These are phyloP conservation scores for Suzukiozyma palmioleophila DNA, from an alignment of 1,139 yeast species.

Conservation along the genomic window DNA sequence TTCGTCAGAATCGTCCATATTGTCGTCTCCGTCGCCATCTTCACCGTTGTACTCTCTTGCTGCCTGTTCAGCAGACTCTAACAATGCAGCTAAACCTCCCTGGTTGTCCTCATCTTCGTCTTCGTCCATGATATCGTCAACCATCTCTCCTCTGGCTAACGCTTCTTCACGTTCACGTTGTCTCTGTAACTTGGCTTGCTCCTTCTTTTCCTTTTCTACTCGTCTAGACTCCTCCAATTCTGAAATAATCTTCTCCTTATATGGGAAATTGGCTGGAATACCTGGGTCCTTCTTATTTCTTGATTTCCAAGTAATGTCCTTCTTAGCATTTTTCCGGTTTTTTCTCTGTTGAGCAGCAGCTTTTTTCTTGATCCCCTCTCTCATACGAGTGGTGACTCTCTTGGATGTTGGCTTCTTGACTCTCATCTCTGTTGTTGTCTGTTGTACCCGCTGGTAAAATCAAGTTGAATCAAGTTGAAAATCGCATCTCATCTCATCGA, in stretches of 20 bases:
- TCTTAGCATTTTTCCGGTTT: constrained; percentile 75
- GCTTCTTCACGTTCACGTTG: constrained; percentile 48
- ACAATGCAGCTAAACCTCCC: constrained; percentile 75
- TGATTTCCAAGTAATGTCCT: constrained; percentile 91
- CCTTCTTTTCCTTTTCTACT: constrained; percentile 58
- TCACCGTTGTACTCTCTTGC: constrained; percentile 71
- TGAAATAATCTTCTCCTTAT: constrained; percentile 74
- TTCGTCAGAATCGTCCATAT: constrained; percentile 40
- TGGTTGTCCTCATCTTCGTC: constrained; percentile 44
- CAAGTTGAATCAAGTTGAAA: constrained; percentile 2
- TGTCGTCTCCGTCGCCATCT: constrained; percentile 33
- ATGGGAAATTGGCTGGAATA: constrained; percentile 92
- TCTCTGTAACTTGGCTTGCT: constrained; percentile 41
- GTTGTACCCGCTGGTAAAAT: background rate
- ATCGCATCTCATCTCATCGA: constrained; percentile 3
- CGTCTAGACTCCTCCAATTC: constrained; percentile 76
- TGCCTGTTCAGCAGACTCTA: constrained; percentile 84
- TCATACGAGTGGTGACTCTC: constrained; percentile 85
- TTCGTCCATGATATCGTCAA: constrained; percentile 33
- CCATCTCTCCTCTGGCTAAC: constrained; percentile 37
- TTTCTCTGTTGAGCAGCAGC: constrained; percentile 90
- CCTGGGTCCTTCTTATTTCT: constrained; percentile 83
- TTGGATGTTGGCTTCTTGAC: constrained; percentile 73
- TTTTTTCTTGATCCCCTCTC: constrained; percentile 94
- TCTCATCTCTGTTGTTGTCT: constrained; percentile 26